Evolutionary conservation across 192 early-diverging fungal species (phyloP), one percentile per base, ranked within the genome.

Genomic region (Phlyctochytrium bullatum): DNA sequence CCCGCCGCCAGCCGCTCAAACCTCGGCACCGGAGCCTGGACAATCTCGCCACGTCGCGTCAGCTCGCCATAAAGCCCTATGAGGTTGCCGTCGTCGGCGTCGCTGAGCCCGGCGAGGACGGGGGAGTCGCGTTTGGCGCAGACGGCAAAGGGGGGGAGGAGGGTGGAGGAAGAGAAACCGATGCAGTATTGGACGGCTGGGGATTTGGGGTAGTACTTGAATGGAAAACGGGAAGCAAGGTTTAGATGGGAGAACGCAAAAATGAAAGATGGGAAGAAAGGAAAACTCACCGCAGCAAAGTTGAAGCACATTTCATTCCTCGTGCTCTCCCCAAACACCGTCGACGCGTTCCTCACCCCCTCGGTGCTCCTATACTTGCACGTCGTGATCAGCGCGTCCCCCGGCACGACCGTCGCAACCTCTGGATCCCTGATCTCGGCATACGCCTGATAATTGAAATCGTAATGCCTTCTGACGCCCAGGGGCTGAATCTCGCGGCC

Each of bases 241-340:
- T 50, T 50, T 14, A 50, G 12, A 10, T n/a, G n/a, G n/a, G 40
- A 10, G 40, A 50, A 50, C 10, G 40, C 10, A n/a, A 50, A 50
- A 14, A 14, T n/a, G 10, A n/a, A n/a, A 50, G 12, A 50, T 10
- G n/a, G n/a, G 12, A 50, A 50, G 40, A 50, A 10, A 50, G 40
- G 40, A 50, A 14, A 50, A 50, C 40, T 50, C 40, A 50, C 40
- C 40, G n/a, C 40, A 10, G 69, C 2, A 34, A 74, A 68, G 53
- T 68, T 72, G 60, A 60, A 75, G 40, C 74, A 75, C 74, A 75
- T 75, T 65, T 75, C 74, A 31, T 65, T 59, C 25, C 14, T 51
- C 4, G 69, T 71, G 3, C 12, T 24, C 54, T 70, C 66, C 1
- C 67, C 29, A n/a, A 52, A 60, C 3, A 0, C 1, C 10, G 67